phyloP scores from a whole-genome alignment of 352 stramenopile genomes.

The Phytopythium delawarense region DNA sequence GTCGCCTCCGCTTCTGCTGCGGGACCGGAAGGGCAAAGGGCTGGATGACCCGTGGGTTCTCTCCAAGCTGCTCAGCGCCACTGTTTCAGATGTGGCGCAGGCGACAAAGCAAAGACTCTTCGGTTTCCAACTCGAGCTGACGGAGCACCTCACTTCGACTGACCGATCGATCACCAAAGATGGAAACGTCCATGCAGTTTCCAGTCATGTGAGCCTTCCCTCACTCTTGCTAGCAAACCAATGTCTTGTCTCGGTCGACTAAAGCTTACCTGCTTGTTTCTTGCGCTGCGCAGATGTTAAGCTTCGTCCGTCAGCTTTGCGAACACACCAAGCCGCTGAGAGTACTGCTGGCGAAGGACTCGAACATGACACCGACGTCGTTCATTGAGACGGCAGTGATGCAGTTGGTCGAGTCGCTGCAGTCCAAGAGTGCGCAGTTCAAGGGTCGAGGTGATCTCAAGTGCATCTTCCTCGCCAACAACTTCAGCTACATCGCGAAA shows the following conservation, averaged over 20 bases:
- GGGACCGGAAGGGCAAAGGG: conserved; percentile 51
- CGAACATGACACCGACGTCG: conserved; percentile 36
- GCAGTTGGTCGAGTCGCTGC: conserved; percentile 61
- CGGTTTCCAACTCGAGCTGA: conserved; percentile 56
- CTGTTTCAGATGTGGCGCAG: conserved; percentile 33
- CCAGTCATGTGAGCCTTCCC: conserved; percentile 54
- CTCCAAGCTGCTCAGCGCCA: conserved; percentile 36
- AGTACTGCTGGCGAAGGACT: conserved; percentile 51
- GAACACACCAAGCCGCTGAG: conserved; percentile 62
- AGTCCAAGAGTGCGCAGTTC: conserved; percentile 41
- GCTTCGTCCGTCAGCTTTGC: conserved; percentile 70
- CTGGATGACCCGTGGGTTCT: conserved; percentile 68
- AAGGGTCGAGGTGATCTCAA: conserved; percentile 60
- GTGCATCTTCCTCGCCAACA: conserved; percentile 93
- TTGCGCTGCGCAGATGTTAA: conserved; percentile 40
- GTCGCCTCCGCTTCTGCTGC: conserved; percentile 56
- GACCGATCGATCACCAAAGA: conserved; percentile 61
- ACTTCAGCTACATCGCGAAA: conserved; percentile 88
- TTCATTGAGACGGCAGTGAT: conserved; percentile 66
- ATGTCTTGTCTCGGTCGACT: neutral
- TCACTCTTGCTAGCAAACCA: neutral
- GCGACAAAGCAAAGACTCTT: conserved; percentile 60
- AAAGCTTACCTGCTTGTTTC: neutral
- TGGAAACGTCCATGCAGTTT: conserved; percentile 73
- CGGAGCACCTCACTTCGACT: conserved; percentile 30